Base-by-base conservation (phyloP, 2,329 filamentous ascomycete genomes). In the Aschersonia sp. region DNA sequence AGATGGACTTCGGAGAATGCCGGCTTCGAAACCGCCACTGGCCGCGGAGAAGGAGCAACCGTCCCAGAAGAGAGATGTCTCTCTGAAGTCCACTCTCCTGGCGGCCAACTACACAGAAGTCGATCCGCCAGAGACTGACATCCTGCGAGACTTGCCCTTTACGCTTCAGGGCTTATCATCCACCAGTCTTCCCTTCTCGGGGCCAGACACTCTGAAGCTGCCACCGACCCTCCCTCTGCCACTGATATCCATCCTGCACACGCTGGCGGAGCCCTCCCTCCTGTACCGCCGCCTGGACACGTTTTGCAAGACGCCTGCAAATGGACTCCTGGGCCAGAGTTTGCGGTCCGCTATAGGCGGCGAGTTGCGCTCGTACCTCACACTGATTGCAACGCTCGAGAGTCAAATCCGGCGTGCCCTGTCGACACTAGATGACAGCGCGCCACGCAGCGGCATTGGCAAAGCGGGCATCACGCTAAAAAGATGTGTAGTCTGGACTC, bases 401-500 rank as follows among this genome's bases (percentile, higher is more conserved):
- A 85, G 82, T 9, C 90, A 98, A 62, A 95, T 97, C 47, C 78
- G 90, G 49, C 75, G 85, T 51, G 88, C 89, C 1, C 67, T 97
- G 45, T 74, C 82, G 5, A 78, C 83, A 6, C 68, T 92, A n/a
- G 79, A 86, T 52, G 79, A 84, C 46, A 69, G 71, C 2, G 76
- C 77, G 4, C 78, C 84, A 2, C 74, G 81, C 44, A 76, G 77
- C 43, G 83, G 83, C 2, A 79, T 94, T 47, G 83, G 87, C 5
- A 92, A 89, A 56, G 83, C 86, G 1, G 88, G 89, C 2, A 90
- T 98, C 11, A 98, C 92, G 0, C 69, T 98, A 45, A 97, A 97
- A 63, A 76, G 92, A 60, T 97, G 90, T 57, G 84, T 98, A 3
- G 84, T 98, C 30, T 98, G 94, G 94, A 97, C 89, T 7, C 79